phyloP scores from a whole-genome alignment of 306 rosid species.

The Fagus crenata region DNA sequence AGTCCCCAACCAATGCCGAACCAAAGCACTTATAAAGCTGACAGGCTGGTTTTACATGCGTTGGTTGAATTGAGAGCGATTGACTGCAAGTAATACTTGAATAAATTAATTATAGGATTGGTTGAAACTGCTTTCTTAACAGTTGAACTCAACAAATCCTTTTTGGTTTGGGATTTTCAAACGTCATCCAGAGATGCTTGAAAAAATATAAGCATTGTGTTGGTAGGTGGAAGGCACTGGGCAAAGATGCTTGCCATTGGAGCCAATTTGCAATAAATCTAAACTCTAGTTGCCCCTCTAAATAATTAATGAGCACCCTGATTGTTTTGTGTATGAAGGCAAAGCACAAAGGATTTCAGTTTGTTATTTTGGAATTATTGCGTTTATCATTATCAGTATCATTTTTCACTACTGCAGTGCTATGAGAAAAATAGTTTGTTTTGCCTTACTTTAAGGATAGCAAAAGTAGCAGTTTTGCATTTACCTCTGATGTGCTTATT shows the following conservation, averaged over 20 bases:
- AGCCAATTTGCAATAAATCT: background rate
- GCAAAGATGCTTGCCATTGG: background rate
- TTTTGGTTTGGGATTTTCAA: too few species aligned
- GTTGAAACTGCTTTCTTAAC: too few species aligned
- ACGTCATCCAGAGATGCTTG: too few species aligned
- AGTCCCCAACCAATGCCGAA: too few species aligned
- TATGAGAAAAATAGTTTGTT: conserved; percentile 1
- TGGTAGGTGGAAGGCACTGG: background rate
- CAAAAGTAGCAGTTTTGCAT: background rate
- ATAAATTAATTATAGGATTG: too few species aligned
- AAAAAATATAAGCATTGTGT: background rate
- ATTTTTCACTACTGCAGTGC: background rate
- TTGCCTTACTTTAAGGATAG: background rate
- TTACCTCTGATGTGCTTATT: background rate
- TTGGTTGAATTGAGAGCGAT: too few species aligned
- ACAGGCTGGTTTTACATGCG: too few species aligned
- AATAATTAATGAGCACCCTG: background rate
- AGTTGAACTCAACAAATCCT: too few species aligned
- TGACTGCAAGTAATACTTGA: too few species aligned
- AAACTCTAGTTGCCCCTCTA: background rate
- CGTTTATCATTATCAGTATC: too few species aligned
- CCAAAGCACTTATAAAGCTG: too few species aligned
- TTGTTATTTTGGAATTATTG: background rate
- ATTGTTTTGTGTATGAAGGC: background rate
- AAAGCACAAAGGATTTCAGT: background rate